A percentile compares a stretch with the other conserved stretches of the same genome.
Conservation (phyloP, 169 alveolate genomes). For the Cystoisospora suis region DNA sequence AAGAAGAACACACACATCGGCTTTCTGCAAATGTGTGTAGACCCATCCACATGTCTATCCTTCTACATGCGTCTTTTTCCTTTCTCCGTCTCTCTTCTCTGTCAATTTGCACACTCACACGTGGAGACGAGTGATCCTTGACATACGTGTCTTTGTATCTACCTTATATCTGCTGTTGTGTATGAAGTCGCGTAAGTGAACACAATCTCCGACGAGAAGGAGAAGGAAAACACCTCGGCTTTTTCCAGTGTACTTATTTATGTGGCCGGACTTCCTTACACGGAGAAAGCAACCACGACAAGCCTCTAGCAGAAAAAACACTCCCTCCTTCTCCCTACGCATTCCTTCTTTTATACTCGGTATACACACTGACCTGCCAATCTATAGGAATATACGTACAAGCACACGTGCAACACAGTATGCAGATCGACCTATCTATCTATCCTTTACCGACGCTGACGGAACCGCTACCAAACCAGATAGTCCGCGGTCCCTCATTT, state of each 20-base stretch:
- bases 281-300: neutral
- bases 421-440: neutral
- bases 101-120: neutral
- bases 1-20: neutral
- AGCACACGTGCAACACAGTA: neutral
- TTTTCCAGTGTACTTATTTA: too few species aligned
- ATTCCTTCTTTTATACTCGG: neutral
- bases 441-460: too few species aligned
- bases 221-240: too few species aligned
- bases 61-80: neutral
- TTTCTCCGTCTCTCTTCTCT: neutral
- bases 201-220: too few species aligned
- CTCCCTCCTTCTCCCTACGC: neutral
- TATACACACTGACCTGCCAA: neutral
- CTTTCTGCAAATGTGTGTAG: neutral
- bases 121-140: neutral
- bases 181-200: neutral
- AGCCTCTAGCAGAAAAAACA: neutral
- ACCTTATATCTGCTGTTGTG: neutral
- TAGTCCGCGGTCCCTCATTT: neutral
- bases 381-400: neutral
- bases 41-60: neutral
- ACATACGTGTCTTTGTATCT: neutral
- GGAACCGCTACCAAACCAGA: too few species aligned
- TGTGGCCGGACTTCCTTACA: neutral